Conservation (phyloP, 768 basidiomycete genomes). For the Lactarius sanguifluus region DNA sequence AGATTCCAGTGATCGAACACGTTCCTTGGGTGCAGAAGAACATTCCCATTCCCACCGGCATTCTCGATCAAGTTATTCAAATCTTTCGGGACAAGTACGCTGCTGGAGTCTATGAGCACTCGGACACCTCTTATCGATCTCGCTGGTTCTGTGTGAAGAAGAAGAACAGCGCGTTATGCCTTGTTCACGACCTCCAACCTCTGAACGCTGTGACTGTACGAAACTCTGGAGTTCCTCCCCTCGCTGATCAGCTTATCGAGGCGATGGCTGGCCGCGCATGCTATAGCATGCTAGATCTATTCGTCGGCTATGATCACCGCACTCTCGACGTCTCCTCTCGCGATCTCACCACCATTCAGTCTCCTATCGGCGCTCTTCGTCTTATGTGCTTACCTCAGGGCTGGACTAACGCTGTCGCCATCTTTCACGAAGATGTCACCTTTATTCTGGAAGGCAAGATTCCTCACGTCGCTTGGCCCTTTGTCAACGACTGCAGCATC, state of each 20-base stretch:
- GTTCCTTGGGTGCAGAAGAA: too few relatives aligned
- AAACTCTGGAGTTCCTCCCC: slow-evolving; percentile 23
- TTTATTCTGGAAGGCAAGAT: slow-evolving; percentile 5
- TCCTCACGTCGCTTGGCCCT: too few relatives aligned
- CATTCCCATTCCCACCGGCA: too few relatives aligned
- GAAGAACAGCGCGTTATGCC: slow-evolving; percentile 13
- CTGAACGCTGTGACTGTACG: slow-evolving; percentile 32
- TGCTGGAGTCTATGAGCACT: slow-evolving; percentile 37
- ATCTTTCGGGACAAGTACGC: neutral
- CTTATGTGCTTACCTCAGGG: neutral
- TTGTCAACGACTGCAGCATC: too few relatives aligned
- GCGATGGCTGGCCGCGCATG: slow-evolving; percentile 32
- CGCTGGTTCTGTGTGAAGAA: neutral
- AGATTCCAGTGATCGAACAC: too few relatives aligned
- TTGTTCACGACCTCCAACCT: slow-evolving; percentile 33
- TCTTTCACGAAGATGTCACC: neutral
- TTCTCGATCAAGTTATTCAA: too few relatives aligned
- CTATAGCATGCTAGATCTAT: slow-evolving; percentile 6
- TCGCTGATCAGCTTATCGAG: slow-evolving; percentile 28
- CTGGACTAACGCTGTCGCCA: neutral
- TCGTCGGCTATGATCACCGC: neutral
- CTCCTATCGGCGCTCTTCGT: neutral
- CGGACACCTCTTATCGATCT: neutral
- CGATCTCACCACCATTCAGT: slow-evolving; percentile 1
- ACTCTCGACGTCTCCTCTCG: neutral